A percentile compares a stretch with the other conserved stretches of the same genome.
Conservation (phyloP, 225 moss, liverwort and hornwort genomes). For the Physcomitrium patens region DNA sequence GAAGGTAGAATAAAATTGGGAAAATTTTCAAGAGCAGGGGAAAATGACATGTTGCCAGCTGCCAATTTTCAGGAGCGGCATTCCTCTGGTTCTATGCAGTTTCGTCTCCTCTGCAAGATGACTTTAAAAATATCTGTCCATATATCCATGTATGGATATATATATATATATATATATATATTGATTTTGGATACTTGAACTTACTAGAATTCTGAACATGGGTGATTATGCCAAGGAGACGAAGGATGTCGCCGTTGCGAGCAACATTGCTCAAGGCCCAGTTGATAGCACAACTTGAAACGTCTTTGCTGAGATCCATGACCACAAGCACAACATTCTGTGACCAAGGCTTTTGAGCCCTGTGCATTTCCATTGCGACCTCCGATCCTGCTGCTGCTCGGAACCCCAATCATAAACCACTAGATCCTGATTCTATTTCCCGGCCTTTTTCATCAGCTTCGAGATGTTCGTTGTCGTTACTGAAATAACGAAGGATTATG, state of each 20-base stretch:
- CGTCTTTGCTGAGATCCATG: conserved; percentile 50
- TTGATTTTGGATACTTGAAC: conserved; percentile 15
- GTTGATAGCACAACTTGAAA: conserved; percentile 42
- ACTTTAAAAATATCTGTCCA: not conserved
- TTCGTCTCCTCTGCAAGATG: not conserved
- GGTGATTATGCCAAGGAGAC: conserved; percentile 55
- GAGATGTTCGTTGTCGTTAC: too few species aligned
- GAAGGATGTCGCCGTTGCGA: conserved; percentile 53
- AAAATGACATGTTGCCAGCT: not conserved
- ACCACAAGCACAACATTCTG: conserved; percentile 61
- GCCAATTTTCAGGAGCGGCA: not conserved
- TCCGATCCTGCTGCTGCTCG: conserved; percentile 20
- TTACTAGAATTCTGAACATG: conserved; percentile 51
- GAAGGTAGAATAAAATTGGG: not conserved
- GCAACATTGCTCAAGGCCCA: conserved; percentile 55
- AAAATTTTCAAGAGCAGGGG: not conserved
- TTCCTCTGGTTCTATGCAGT: not conserved
- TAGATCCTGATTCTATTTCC: not conserved
- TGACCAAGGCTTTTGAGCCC: conserved; percentile 27
- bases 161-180: not conserved
- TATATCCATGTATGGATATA: too few species aligned
- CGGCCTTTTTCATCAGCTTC: not conserved
- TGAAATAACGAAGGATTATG: too few species aligned
- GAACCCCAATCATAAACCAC: conserved; percentile 33
- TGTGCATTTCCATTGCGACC: conserved; percentile 36